These are phyloP conservation scores for Ormosia emarginata DNA, from an alignment of 306 rosid genomes.

Conservation along the genomic window DNA sequence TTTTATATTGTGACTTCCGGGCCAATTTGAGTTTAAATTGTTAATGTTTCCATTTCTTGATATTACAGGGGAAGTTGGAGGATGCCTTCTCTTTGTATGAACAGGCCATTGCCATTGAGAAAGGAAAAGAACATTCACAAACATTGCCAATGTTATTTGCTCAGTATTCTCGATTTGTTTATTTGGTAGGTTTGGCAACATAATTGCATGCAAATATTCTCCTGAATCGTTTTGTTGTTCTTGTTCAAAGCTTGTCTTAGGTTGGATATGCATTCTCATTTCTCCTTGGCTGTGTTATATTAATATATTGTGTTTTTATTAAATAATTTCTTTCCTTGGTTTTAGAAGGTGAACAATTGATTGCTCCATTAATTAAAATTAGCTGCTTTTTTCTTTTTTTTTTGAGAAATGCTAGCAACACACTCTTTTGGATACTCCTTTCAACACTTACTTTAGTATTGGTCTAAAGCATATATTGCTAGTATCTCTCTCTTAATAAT, in stretches of 20 bases:
- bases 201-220: neutral
- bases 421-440: no score
- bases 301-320: neutral
- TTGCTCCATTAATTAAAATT: neutral
- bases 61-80: conserved; percentile 76
- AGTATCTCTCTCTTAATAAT: no score
- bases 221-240: neutral
- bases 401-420: no score
- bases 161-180: conserved; percentile 81
- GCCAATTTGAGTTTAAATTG: neutral
- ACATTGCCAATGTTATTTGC: conserved; percentile 76
- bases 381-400: neutral
- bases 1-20: neutral
- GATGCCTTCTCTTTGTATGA: conserved; percentile 80
- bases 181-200: conserved; percentile 61
- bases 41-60: conserved; percentile 27
- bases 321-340: neutral
- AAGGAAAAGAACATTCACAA: conserved; percentile 95
- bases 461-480: no score
- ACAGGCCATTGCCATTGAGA: conserved; percentile 93
- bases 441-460: no score
- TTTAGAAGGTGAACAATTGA: neutral
- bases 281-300: neutral
- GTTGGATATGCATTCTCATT: neutral
- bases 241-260: neutral